These are phyloP conservation scores for Baorangia bicolor DNA, from an alignment of 768 basidiomycete genomes.

Conservation along the genomic window DNA sequence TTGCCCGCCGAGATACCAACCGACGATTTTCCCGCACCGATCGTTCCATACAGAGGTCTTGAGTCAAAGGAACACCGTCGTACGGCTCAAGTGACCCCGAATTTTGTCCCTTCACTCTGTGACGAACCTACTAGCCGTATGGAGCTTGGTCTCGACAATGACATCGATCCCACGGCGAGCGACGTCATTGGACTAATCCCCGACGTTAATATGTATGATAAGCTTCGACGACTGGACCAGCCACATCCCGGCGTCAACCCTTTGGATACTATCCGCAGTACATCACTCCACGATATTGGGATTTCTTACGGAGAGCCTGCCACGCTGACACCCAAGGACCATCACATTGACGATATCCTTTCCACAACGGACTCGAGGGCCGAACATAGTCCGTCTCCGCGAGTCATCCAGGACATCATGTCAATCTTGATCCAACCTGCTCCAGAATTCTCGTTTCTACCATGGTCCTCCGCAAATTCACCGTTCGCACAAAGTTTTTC, in stretches of 20 bases:
- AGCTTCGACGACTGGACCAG: conserved; percentile 13
- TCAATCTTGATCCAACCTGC: conserved; percentile 27
- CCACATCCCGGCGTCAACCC: conserved; percentile 39
- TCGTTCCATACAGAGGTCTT: background rate
- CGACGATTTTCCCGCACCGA: background rate
- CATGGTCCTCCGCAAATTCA: conserved; percentile 6
- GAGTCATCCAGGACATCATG: conserved; percentile 33
- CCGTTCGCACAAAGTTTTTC: background rate
- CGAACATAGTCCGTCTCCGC: conserved; percentile 26
- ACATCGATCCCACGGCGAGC: conserved; percentile 7
- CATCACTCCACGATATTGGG: background rate
- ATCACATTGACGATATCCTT: background rate
- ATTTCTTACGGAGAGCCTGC: background rate
- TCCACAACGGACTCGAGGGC: background rate
- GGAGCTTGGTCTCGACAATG: conserved; percentile 7
- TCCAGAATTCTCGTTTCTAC: conserved; percentile 4
- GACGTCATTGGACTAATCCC: conserved; percentile 29
- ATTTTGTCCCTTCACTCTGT: background rate
- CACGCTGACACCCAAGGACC: background rate
- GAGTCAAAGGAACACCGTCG: background rate
- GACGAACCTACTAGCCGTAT: background rate
- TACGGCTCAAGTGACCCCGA: background rate
- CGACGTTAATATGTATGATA: conserved; percentile 37
- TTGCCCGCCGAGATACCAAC: background rate
- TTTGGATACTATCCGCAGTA: conserved; percentile 32